phyloP scores from a whole-genome alignment of 306 rosid genomes.

The Quercus wislizeni region DNA sequence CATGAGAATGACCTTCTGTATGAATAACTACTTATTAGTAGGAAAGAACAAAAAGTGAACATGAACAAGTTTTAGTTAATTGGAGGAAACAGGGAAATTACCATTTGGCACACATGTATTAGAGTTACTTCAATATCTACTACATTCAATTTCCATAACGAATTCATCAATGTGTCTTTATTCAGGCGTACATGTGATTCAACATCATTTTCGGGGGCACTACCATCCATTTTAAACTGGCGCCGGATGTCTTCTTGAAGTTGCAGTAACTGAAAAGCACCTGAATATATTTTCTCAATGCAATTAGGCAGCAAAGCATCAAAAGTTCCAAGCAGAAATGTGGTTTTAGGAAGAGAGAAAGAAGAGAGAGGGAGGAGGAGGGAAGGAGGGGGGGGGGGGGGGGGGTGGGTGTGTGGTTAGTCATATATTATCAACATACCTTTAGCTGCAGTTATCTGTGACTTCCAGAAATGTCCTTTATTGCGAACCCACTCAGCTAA shows the following conservation, averaged over 20 bases:
- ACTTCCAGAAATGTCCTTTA: constrained; percentile 91
- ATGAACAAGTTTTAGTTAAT: background rate
- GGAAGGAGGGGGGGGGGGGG: no score
- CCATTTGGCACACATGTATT: constrained; percentile 88
- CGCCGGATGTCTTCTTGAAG: constrained; percentile 72
- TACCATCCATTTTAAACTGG: constrained; percentile 62
- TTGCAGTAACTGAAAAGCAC: constrained; percentile 80
- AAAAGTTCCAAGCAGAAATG: constrained; percentile 3
- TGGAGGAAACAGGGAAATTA: constrained; percentile 31
- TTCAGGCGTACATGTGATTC: constrained; percentile 69
- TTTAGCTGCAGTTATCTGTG: constrained; percentile 90
- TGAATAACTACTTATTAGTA: background rate
- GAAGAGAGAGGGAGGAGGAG: no score
- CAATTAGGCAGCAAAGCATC: constrained; percentile 19
- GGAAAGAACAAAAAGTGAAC: background rate
- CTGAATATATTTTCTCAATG: constrained; percentile 37
- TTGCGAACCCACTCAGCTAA: constrained; percentile 90
- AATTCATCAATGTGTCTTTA: constrained; percentile 75
- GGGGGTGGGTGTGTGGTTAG: no score
- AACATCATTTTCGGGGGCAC: constrained; percentile 46
- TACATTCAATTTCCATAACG: constrained; percentile 93
- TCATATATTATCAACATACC: constrained; percentile 32
- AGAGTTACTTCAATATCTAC: constrained; percentile 94
- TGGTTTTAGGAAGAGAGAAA: no score
- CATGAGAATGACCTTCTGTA: constrained; percentile 6